A percentile compares a stretch with the other conserved stretches of the same genome.
Conservation (phyloP, 495 filamentous ascomycete species). For the Lindgomyces ingoldianus region DNA sequence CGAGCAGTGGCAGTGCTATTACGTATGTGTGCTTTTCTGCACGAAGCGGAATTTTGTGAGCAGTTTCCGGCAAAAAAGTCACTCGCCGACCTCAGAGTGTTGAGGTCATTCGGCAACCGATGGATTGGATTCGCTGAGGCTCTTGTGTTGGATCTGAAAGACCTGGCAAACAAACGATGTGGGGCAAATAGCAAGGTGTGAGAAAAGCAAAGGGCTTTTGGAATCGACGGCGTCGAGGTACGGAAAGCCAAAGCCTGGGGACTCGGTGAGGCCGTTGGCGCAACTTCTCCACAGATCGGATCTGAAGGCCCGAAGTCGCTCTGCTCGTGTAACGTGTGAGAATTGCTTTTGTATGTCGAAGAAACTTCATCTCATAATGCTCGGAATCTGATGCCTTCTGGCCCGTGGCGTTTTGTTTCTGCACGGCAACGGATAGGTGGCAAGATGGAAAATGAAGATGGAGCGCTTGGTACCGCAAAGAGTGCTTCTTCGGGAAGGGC, state of each 20-base stretch:
- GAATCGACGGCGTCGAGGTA: slow-evolving; percentile 8
- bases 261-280: slow-evolving; percentile 4
- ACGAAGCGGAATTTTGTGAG: neutral
- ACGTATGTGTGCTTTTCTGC: neutral
- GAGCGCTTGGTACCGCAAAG: neutral
- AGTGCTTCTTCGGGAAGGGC: slow-evolving; percentile 4
- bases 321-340: neutral
- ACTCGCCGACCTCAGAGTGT: neutral
- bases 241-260: neutral
- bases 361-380: neutral
- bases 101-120: neutral
- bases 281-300: slow-evolving; percentile 10
- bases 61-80: neutral
- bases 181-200: neutral
- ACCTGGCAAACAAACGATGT: neutral
- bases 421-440: neutral
- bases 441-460: neutral
- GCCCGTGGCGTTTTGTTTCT: neutral
- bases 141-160: too few relatives aligned
- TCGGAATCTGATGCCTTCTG: neutral
- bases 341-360: neutral
- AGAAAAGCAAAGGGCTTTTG: slow-evolving; percentile 4
- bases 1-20: slow-evolving; percentile 8
- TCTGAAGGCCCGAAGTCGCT: slow-evolving; percentile 3
- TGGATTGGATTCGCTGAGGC: too few relatives aligned